Evolutionary conservation across 164 flowering plant genomes (phyloP).

Genomic region (Tetracentron sinense): DNA sequence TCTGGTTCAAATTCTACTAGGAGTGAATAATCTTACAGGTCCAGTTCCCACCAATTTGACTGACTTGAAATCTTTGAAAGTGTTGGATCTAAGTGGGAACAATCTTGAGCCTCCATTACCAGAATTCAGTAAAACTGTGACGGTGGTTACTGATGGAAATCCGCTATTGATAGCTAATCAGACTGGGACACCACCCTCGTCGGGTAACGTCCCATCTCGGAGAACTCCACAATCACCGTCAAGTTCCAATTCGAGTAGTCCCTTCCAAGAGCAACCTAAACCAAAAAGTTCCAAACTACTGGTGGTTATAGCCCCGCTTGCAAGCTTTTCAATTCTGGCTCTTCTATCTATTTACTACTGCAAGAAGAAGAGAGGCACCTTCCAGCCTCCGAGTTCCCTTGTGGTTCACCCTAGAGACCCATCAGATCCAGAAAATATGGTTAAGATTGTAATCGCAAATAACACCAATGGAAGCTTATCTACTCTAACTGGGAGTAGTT

Average conservation of each 20-base stretch:
- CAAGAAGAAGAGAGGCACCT: conserved; percentile 33
- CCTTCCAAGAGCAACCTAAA: conserved; percentile 14
- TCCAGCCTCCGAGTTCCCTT: conserved; percentile 37
- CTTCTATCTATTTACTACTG: conserved; percentile 35
- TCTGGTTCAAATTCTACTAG: conserved; percentile 38
- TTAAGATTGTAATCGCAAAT: conserved; percentile 52
- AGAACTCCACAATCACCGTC: conserved; percentile 17
- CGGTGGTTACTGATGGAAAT: conserved; percentile 36
- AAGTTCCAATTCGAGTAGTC: not conserved
- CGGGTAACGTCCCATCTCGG: conserved; percentile 17
- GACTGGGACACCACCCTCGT: conserved; percentile 16
- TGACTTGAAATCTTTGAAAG: conserved; percentile 37
- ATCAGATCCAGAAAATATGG: conserved; percentile 44
- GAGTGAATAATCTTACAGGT: conserved; percentile 46
- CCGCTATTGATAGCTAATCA: conserved; percentile 26
- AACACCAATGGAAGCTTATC: conserved; percentile 29
- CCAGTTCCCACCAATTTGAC: conserved; percentile 56
- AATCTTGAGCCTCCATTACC: conserved; percentile 60
- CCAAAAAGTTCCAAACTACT: conserved; percentile 24
- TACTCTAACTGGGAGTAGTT: conserved; percentile 34
- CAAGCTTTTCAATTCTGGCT: conserved; percentile 33
- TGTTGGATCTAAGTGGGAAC: conserved; percentile 55
- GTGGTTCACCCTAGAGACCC: conserved; percentile 67
- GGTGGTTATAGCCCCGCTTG: conserved; percentile 45
- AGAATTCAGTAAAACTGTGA: conserved; percentile 31